phyloP scores from a whole-genome alignment of 768 basidiomycete species.

The Suillus bovinus region DNA sequence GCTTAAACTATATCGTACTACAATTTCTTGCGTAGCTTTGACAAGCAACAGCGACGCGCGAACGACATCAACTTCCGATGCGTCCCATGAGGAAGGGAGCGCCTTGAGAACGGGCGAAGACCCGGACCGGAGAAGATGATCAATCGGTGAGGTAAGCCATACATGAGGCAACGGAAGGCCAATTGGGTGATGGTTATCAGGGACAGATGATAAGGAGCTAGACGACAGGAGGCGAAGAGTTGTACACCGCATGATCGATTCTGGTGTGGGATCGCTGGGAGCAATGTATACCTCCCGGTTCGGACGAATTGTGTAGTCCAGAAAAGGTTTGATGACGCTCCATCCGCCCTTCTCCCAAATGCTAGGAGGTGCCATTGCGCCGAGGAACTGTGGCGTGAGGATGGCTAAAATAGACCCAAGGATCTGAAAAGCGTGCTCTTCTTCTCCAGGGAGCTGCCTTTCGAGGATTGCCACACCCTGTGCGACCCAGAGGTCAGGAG shows the following conservation, averaged over 20 bases:
- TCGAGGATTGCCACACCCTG: conserved; percentile 60
- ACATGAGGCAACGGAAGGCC: conserved; percentile 55
- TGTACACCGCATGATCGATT: conserved; percentile 56
- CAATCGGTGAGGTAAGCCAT: conserved; percentile 70
- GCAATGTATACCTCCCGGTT: conserved; percentile 43
- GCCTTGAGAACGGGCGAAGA: conserved; percentile 67
- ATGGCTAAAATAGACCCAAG: conserved; percentile 25
- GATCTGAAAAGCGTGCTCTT: conserved; percentile 51
- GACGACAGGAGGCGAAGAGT: conserved; percentile 47
- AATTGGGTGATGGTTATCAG: conserved; percentile 26
- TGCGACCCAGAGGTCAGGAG: conserved; percentile 62
- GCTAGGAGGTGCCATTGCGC: conserved; percentile 30
- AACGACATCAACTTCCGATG: conserved; percentile 76
- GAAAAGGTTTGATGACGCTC: conserved; percentile 50
- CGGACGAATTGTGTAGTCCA: conserved; percentile 48
- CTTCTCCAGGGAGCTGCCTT: conserved; percentile 72
- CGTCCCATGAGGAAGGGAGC: conserved; percentile 72
- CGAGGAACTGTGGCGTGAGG: conserved; percentile 21
- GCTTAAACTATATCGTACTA: conserved; percentile 42
- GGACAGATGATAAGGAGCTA: conserved; percentile 1
- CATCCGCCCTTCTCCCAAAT: conserved; percentile 57
- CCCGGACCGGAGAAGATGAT: conserved; percentile 80
- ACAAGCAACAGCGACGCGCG: conserved; percentile 68
- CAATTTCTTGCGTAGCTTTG: conserved; percentile 46
- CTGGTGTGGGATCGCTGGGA: conserved; percentile 49